Conservation (phyloP, 2,329 filamentous ascomycete genomes). For the Trichoderma guizhouense region DNA sequence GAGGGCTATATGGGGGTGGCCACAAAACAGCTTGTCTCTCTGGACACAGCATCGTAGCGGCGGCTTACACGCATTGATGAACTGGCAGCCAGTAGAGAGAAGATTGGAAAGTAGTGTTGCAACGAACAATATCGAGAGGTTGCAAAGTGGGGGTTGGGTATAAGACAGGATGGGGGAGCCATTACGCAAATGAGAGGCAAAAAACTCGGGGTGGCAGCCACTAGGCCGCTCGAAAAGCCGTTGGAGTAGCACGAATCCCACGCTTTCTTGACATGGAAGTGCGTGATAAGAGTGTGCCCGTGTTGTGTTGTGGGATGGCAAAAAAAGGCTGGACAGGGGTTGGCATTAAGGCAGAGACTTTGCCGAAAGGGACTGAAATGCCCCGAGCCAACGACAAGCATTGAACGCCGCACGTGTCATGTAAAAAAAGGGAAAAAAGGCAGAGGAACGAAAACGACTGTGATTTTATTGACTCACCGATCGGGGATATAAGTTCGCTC, state of each 20-base stretch:
- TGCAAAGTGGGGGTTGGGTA: not conserved
- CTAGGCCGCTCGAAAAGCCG: not conserved
- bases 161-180: not conserved
- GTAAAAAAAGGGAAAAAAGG: conserved; percentile 36
- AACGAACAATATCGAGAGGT: not conserved
- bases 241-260: not conserved
- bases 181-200: not conserved
- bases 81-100: not conserved
- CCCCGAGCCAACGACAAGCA: conserved; percentile 43
- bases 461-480: conserved; percentile 47
- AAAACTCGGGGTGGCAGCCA: not conserved
- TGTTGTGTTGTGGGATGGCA: not conserved
- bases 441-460: conserved; percentile 44
- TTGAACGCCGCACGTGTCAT: conserved; percentile 45
- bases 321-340: conserved; percentile 1
- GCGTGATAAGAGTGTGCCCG: not conserved
- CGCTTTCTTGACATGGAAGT: not conserved
- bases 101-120: not conserved
- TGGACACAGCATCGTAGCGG: not conserved
- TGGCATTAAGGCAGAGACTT: not conserved
- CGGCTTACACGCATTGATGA: not conserved
- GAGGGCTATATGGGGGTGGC: not conserved
- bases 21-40: not conserved
- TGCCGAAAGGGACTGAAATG: not conserved
- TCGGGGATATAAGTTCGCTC: conserved; percentile 49